These are phyloP conservation scores for Poronia punctata DNA, from an alignment of 495 filamentous ascomycete species.

Conservation along the genomic window DNA sequence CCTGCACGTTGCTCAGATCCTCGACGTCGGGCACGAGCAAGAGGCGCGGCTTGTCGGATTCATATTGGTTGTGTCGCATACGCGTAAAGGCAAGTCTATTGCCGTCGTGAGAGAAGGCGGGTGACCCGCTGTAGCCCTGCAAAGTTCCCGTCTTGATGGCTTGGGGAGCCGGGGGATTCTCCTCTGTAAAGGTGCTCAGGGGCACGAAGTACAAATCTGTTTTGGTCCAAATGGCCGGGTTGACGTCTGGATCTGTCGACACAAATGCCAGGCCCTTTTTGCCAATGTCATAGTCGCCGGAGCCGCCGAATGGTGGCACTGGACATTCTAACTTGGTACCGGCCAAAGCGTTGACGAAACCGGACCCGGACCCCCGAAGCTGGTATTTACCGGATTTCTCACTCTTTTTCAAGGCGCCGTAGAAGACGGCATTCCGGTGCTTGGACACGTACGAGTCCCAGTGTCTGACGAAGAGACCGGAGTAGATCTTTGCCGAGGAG, in stretches of 20 bases:
- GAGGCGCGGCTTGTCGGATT: slow-evolving; percentile 79
- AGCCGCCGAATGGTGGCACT: slow-evolving; percentile 48
- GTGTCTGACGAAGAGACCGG: slow-evolving; percentile 65
- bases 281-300: slow-evolving; percentile 51
- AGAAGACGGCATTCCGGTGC: slow-evolving; percentile 67
- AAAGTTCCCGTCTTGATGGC: slow-evolving; percentile 42
- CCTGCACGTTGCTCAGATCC: slow-evolving; percentile 53
- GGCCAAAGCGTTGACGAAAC: slow-evolving; percentile 52
- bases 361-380: slow-evolving; percentile 29
- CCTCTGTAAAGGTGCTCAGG: slow-evolving; percentile 51
- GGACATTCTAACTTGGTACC: slow-evolving; percentile 53
- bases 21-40: slow-evolving; percentile 55
- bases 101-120: slow-evolving; percentile 70
- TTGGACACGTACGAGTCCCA: slow-evolving; percentile 68
- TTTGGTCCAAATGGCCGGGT: slow-evolving; percentile 75
- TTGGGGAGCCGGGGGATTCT: slow-evolving; percentile 36
- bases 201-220: slow-evolving; percentile 69
- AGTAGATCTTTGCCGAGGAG: slow-evolving; percentile 60
- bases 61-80: slow-evolving; percentile 76
- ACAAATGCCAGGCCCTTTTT: slow-evolving; percentile 65
- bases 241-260: slow-evolving; percentile 71
- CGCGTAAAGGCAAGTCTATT: slow-evolving; percentile 69
- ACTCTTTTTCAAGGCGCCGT: slow-evolving; percentile 54
- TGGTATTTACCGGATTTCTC: slow-evolving; percentile 32
- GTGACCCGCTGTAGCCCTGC: slow-evolving; percentile 67